These are phyloP conservation scores for Epichloe sylvatica DNA, from an alignment of 2,329 filamentous ascomycete species.

Conservation along the genomic window DNA sequence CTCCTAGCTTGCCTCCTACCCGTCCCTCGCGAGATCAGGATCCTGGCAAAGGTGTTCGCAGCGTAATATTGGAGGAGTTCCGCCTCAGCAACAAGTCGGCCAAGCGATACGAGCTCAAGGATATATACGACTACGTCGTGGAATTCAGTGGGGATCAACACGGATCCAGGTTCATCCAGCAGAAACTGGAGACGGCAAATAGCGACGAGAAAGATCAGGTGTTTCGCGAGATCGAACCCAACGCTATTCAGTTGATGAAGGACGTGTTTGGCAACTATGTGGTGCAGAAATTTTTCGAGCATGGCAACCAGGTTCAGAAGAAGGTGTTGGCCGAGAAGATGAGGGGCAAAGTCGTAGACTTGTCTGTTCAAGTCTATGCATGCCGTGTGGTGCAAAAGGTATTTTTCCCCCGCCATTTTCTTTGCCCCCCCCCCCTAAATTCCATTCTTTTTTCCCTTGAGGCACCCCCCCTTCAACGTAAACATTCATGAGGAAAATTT, in stretches of 20 bases:
- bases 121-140: constrained; percentile 76
- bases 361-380: constrained; percentile 83
- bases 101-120: constrained; percentile 68
- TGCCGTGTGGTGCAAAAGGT: constrained; percentile 95
- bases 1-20: constrained; percentile 14
- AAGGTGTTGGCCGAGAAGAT: constrained; percentile 72
- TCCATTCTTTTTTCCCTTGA: too few species aligned
- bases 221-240: constrained; percentile 73
- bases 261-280: constrained; percentile 98
- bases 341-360: constrained; percentile 68
- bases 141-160: constrained; percentile 95
- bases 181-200: constrained; percentile 81
- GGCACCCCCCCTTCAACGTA: too few species aligned
- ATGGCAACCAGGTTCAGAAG: constrained; percentile 89
- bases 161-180: constrained; percentile 88
- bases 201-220: constrained; percentile 90
- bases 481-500: too few species aligned
- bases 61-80: constrained; percentile 67
- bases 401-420: constrained; percentile 1
- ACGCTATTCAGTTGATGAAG: constrained; percentile 79
- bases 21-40: constrained; percentile 41
- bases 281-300: constrained; percentile 93
- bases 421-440: too few species aligned
- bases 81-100: constrained; percentile 58
- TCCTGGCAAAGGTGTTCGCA: constrained; percentile 48